These are phyloP conservation scores for Blastomyces silverae DNA, from an alignment of 2,329 filamentous ascomycete genomes.

Conservation along the genomic window DNA sequence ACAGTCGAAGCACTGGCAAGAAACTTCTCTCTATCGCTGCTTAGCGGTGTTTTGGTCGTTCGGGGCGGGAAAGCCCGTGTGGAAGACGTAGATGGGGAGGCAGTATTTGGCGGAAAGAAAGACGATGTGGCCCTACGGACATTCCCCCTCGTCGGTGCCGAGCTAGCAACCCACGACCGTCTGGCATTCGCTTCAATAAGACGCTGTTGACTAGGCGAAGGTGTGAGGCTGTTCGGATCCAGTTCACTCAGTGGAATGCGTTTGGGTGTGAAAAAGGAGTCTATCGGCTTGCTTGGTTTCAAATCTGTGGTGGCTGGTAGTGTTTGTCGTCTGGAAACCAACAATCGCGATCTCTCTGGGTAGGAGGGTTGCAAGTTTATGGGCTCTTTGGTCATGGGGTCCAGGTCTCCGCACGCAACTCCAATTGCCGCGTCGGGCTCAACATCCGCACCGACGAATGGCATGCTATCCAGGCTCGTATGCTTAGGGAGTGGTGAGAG, in stretches of 20 bases:
- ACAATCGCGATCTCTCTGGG: conserved; percentile 31
- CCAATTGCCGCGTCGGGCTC: conserved; percentile 62
- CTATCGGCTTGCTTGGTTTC: conserved; percentile 57
- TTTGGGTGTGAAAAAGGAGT: conserved; percentile 58
- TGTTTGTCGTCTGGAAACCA: conserved; percentile 37
- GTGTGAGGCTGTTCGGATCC: conserved; percentile 60
- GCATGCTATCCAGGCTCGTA: conserved; percentile 61
- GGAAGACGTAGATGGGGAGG: conserved; percentile 16
- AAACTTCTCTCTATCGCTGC: conserved; percentile 36
- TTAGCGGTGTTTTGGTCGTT: conserved; percentile 33
- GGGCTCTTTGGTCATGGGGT: conserved; percentile 78
- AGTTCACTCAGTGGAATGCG: conserved; percentile 60
- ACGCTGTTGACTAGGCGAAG: conserved; percentile 58
- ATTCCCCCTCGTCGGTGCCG: conserved; percentile 39
- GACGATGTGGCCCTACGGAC: conserved; percentile 32
- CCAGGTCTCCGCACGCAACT: conserved; percentile 73
- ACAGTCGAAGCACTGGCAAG: conserved; percentile 33
- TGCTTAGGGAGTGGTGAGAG: conserved; percentile 61
- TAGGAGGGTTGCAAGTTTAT: conserved; percentile 39
- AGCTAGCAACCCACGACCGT: conserved; percentile 50
- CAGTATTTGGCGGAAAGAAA: conserved; percentile 32
- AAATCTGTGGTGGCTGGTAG: conserved; percentile 44
- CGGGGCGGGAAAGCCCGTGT: conserved; percentile 21
- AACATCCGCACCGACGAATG: conserved; percentile 71
- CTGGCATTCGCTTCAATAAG: conserved; percentile 49